Evolutionary conservation across 768 basidiomycete genomes (phyloP), one percentile per base, ranked within the genome.

Genomic region (Clitopilus passeckerianus): DNA sequence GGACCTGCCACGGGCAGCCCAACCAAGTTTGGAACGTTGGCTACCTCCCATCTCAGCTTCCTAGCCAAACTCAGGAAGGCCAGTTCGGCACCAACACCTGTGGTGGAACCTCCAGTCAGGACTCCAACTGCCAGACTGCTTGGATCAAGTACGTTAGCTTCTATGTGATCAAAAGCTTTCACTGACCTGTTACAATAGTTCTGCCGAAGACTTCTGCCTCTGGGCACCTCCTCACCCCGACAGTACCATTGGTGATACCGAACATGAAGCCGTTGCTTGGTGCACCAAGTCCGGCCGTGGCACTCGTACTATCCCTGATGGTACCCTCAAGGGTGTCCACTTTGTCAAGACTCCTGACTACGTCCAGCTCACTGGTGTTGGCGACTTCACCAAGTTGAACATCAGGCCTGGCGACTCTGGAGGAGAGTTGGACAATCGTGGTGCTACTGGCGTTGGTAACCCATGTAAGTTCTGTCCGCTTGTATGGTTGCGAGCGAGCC

Each of bases 361-460:
- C 65, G 75, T 87, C n/a, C 86, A 87, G 68, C 75, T 75, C 65
- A 79, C 76, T 65, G 87, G 90, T 23, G 74, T 81, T 43, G 88
- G 89, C 27, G 83, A 93, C 68, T 78, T 91, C 63, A 89, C 88
- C 22, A 81, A 75, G 61, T 70, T 95, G 66, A 81, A 90, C 73
- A 68, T 94, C 37, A 67, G 68, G 0, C 54, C 65, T 0, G 74
- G 71, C 4, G 92, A 94, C 65, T 73, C 65, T 20, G 79, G 78
- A 27, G 92, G 92, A 57, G 92, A 94, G 68, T 77, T 91, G 43
- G 88, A 91, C 69, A 83, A 87, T 44, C 78, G 85, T 54, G 89
- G 88, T 53, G 84, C 88, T 60, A 88, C 89, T 65, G 77, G 76
- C 69, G 64, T 34, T 57, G 85, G 83, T 6, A 86, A 78, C 61